Conservation (phyloP, 306 rosid genomes). For the Medicago ruthenica region DNA sequence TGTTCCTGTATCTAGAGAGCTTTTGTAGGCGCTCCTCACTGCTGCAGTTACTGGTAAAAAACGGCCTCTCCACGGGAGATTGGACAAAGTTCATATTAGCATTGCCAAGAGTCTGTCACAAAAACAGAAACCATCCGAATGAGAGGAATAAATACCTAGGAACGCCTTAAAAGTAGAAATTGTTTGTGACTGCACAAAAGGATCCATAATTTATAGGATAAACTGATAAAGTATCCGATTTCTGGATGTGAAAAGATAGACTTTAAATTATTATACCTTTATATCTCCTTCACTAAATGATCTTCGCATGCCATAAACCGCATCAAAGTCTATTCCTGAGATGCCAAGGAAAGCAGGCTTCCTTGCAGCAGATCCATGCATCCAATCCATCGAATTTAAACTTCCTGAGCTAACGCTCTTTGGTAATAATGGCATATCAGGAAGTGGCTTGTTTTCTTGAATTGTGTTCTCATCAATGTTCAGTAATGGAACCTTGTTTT, state of each 20-base stretch:
- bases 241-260: too few species aligned
- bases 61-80: slow-evolving; percentile 70
- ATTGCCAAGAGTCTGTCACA: slow-evolving; percentile 83
- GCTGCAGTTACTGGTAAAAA: slow-evolving; percentile 38
- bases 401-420: slow-evolving; percentile 75
- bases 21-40: slow-evolving; percentile 84
- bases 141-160: neutral
- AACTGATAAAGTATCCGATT: too few species aligned
- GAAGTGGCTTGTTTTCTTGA: slow-evolving; percentile 63
- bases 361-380: slow-evolving; percentile 63
- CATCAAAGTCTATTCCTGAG: slow-evolving; percentile 67
- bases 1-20: slow-evolving; percentile 92
- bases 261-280: slow-evolving; percentile 62
- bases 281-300: slow-evolving; percentile 96
- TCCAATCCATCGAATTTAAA: slow-evolving; percentile 84
- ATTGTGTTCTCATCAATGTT: slow-evolving; percentile 55
- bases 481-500: slow-evolving; percentile 65
- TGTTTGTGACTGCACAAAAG: too few species aligned
- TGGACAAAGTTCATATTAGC: slow-evolving; percentile 55
- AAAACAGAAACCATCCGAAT: slow-evolving; percentile 59
- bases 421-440: slow-evolving; percentile 53
- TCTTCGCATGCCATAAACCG: slow-evolving; percentile 83
- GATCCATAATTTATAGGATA: too few species aligned
- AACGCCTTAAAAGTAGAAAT: too few species aligned
- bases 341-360: slow-evolving; percentile 70